Conservation (phyloP, 163 green algal species). For the Chlamydomonas reinhardtii region DNA sequence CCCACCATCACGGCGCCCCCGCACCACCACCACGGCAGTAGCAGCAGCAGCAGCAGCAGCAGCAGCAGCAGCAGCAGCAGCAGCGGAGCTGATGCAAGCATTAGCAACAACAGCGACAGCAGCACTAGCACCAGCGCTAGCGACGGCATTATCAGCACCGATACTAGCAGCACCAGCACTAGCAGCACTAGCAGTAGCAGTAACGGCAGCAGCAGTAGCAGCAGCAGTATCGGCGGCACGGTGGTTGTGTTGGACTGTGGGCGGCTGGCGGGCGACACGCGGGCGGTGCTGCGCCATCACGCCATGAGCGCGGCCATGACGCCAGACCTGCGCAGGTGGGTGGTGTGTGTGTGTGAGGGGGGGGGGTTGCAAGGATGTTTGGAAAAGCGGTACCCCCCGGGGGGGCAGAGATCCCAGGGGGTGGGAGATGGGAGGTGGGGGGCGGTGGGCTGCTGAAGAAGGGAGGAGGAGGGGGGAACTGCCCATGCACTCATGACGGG, state of each 20-base stretch:
- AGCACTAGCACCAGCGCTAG: too few relatives aligned
- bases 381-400: background rate
- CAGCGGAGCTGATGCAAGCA: background rate
- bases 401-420: background rate
- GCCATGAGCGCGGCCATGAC: constrained; percentile 23
- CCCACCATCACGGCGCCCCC: too few relatives aligned
- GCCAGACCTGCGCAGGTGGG: constrained; percentile 29
- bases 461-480: too few relatives aligned
- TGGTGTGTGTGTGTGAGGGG: background rate
- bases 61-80: background rate
- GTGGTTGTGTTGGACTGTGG: constrained; percentile 12
- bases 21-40: too few relatives aligned
- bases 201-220: background rate
- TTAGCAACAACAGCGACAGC: too few relatives aligned
- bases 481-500: too few relatives aligned
- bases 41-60: too few relatives aligned
- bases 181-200: background rate
- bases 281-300: constrained; percentile 35
- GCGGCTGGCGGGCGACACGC: constrained; percentile 9
- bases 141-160: background rate
- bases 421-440: background rate
- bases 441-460: too few relatives aligned
- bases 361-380: background rate
- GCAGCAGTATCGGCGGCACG: background rate
- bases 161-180: background rate